phyloP scores from a whole-genome alignment of 805 yeast species.

The Candida cerambycidarum region DNA sequence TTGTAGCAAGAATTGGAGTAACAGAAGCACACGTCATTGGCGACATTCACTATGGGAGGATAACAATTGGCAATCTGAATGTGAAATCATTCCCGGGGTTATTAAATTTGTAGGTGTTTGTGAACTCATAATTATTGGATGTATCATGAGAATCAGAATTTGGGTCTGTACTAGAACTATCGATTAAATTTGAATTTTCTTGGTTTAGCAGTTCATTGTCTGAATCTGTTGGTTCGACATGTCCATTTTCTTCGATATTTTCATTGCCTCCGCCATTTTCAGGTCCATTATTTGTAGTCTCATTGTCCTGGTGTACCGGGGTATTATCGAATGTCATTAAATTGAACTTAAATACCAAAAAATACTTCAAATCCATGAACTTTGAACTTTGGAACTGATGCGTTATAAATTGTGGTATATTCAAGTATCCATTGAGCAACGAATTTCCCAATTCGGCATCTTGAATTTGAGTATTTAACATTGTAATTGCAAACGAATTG shows the following conservation, averaged over 20 bases:
- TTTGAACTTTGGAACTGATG: slow-evolving; percentile 38
- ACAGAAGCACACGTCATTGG: not conserved
- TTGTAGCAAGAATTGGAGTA: no score
- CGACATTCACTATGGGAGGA: slow-evolving; percentile 7
- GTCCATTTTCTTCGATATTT: no score
- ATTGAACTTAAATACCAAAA: slow-evolving; percentile 36
- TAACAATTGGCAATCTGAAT: slow-evolving; percentile 28
- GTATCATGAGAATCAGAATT: not conserved
- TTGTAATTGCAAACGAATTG: slow-evolving; percentile 33
- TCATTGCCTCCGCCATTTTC: no score
- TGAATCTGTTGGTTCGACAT: no score
- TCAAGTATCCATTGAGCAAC: slow-evolving; percentile 25
- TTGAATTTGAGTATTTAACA: slow-evolving; percentile 15
- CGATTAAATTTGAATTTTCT: not conserved
- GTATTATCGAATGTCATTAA: slow-evolving; percentile 16
- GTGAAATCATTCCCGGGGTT: slow-evolving; percentile 28
- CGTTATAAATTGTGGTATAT: slow-evolving; percentile 30
- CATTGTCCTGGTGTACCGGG: no score
- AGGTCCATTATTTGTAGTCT: not conserved
- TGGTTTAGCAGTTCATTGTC: no score
- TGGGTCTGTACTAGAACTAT: no score
- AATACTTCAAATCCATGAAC: slow-evolving; percentile 37
- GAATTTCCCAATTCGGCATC: slow-evolving; percentile 9
- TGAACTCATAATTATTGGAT: slow-evolving; percentile 9
- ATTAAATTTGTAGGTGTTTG: slow-evolving; percentile 21